A percentile compares a stretch with the other conserved stretches of the same genome.
These are phyloP conservation scores for Bryoglossum gracile DNA, from an alignment of 495 filamentous ascomycete species.

Conservation along the genomic window DNA sequence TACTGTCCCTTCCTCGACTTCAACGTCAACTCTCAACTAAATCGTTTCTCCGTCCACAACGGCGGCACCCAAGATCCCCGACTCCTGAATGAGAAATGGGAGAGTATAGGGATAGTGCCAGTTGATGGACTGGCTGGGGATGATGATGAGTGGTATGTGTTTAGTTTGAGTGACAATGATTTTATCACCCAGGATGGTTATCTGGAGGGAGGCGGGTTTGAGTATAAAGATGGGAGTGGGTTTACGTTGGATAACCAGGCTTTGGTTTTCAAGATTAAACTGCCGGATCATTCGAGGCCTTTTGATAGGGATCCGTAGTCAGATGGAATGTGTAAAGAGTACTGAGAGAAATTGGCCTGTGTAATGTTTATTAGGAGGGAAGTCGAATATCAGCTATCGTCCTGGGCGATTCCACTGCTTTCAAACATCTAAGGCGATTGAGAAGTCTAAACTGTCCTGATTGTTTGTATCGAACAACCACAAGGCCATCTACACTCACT, in stretches of 20 bases:
- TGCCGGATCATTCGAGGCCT: slow-evolving; percentile 32
- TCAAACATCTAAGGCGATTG: too few relatives aligned
- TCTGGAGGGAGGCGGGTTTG: slow-evolving; percentile 54
- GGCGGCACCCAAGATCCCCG: slow-evolving; percentile 47
- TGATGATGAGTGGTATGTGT: slow-evolving; percentile 51
- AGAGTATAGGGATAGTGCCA: slow-evolving; percentile 59
- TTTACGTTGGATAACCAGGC: slow-evolving; percentile 61
- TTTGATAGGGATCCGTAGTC: too few relatives aligned
- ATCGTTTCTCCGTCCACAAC: slow-evolving; percentile 63
- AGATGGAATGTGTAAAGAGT: too few relatives aligned
- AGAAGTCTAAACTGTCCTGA: too few relatives aligned
- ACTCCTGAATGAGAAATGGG: slow-evolving; percentile 79
- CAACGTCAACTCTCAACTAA: slow-evolving; percentile 62
- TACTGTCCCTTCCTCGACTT: slow-evolving; percentile 69
- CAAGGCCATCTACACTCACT: too few relatives aligned
- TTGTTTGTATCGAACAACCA: too few relatives aligned
- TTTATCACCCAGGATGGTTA: slow-evolving; percentile 70
- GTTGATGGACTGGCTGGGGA: slow-evolving; percentile 39
- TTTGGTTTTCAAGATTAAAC: slow-evolving; percentile 61
- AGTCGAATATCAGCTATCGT: too few relatives aligned
- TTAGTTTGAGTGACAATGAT: slow-evolving; percentile 70
- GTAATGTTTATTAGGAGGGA: too few relatives aligned
- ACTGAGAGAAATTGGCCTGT: too few relatives aligned
- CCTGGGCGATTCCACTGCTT: too few relatives aligned
- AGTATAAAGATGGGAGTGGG: slow-evolving; percentile 56